Base-by-base conservation (phyloP, 2,329 filamentous ascomycete genomes). In the Dothistroma pini region DNA sequence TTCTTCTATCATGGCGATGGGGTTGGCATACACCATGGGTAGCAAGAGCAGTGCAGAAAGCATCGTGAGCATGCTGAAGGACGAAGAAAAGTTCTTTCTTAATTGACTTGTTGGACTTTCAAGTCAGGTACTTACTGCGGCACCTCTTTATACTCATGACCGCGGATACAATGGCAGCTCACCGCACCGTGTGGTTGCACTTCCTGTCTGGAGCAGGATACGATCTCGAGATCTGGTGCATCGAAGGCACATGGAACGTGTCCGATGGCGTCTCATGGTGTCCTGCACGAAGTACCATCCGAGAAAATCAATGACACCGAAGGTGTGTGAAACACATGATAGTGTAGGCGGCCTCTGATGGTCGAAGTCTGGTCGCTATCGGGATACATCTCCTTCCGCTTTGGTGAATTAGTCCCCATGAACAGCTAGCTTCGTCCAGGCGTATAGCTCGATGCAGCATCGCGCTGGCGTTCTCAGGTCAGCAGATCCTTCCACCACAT, bases 1-100 rank as follows among this genome's bases (percentile, higher is more conserved):
- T 19, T 56, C 32, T 14, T 52, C 51, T 29, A 63, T 54, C 2
- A 54, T 38, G 38, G 50, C 57, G 11, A 60, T 35, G 4, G 58
- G 58, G 29, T 29, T 57, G 2, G 54, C 58, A 29, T 54, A 57
- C 25, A 55, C 48, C 57, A 32, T 60, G 21, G 22, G 14, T 5
- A 60, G 32, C 22, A 60, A 54, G 11, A 57, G 25, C 19, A 52
- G 49, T 25, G 25, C 10, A 52, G 49, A 31, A 19, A 52, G 25
- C 10, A 5, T 2, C 10, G 49, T 9, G 25, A 52, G 22, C 49
- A 52, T 52, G 49, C 4, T 52, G 19, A 14, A 52, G 25, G 49
- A 31, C 11, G 34, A 11, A 16, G 10, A 38, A 10, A 38, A 11
- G 34, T 2, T 38, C 34, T 38, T 10, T 11, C 3, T 2, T 7